Percentiles rank a stretch among this genome's conserved stretches.
Evolutionary conservation across 1,284 basidiomycete species (phyloP).

Genomic region (Porogramme epimiltina): DNA sequence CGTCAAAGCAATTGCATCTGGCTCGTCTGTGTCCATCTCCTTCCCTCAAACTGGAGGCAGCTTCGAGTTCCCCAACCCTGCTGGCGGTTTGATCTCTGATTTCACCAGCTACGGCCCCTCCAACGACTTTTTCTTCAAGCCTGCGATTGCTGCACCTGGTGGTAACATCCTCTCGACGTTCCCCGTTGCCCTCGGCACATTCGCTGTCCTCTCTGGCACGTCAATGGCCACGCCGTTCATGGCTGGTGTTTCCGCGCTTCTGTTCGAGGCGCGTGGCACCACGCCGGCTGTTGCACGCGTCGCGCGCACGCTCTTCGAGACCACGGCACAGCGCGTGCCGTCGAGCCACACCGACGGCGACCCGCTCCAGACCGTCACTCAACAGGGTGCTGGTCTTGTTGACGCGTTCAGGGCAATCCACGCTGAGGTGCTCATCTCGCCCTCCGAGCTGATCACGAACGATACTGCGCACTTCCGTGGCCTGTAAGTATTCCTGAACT

Average conservation of each 20-base stretch:
- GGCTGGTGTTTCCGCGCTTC: slow-evolving; percentile 66
- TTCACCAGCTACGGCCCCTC: slow-evolving; percentile 54
- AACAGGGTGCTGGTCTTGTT: slow-evolving; percentile 69
- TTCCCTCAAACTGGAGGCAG: slow-evolving; percentile 41
- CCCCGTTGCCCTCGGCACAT: slow-evolving; percentile 46
- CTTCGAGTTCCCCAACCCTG: slow-evolving; percentile 33
- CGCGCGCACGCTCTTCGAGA: slow-evolving; percentile 58
- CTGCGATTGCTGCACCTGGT: slow-evolving; percentile 51
- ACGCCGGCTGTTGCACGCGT: slow-evolving; percentile 38
- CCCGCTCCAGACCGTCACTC: slow-evolving; percentile 59
- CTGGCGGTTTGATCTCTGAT: slow-evolving; percentile 46
- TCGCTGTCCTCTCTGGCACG: slow-evolving; percentile 46
- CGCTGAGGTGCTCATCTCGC: slow-evolving; percentile 55
- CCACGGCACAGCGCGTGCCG: slow-evolving; percentile 52
- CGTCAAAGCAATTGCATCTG: slow-evolving; percentile 41
- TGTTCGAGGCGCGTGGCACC: slow-evolving; percentile 57
- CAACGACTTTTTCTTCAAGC: slow-evolving; percentile 53
- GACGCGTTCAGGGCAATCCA: slow-evolving; percentile 65
- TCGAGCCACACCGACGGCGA: slow-evolving; percentile 49
- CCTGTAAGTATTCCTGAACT: slow-evolving; percentile 39
- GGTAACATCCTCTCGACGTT: slow-evolving; percentile 61
- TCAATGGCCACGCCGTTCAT: slow-evolving; percentile 54
- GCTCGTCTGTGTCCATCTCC: slow-evolving; percentile 40
- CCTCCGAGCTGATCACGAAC: slow-evolving; percentile 65
- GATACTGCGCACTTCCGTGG: slow-evolving; percentile 64